A percentile compares a stretch with the other conserved stretches of the same genome.
phyloP scores from a whole-genome alignment of 192 early-diverging fungal species.

The Entrophospora sp. region DNA sequence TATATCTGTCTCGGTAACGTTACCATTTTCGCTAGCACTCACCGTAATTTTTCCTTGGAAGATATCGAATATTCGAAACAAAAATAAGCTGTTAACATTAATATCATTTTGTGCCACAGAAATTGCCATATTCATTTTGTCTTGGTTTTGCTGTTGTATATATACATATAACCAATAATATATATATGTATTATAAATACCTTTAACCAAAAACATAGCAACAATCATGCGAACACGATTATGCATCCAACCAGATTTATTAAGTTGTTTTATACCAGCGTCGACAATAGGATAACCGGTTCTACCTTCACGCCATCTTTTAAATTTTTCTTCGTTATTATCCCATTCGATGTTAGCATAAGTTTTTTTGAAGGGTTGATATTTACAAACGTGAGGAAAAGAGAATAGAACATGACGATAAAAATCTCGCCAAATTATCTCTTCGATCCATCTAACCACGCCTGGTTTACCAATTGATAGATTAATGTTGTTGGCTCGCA shows the following conservation, averaged over 20 bases:
- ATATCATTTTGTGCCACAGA: too few relatives aligned
- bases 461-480: conserved; percentile 43
- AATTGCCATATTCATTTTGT: too few relatives aligned
- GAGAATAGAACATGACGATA: conserved; percentile 48
- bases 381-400: conserved; percentile 51
- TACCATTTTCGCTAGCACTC: too few relatives aligned
- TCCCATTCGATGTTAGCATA: conserved; percentile 46
- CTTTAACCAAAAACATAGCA: conserved; percentile 37
- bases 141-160: too few relatives aligned
- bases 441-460: conserved; percentile 48
- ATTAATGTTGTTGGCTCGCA: conserved; percentile 36
- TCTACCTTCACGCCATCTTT: conserved; percentile 52
- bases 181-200: too few relatives aligned
- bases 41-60: too few relatives aligned
- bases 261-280: conserved; percentile 59
- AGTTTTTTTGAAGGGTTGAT: conserved; percentile 43
- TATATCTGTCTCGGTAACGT: too few relatives aligned
- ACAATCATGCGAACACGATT: conserved; percentile 56
- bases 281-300: conserved; percentile 62
- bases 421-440: conserved; percentile 60
- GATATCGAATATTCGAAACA: too few relatives aligned
- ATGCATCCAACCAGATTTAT: conserved; percentile 51
- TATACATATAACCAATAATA: too few relatives aligned
- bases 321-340: conserved; percentile 34
- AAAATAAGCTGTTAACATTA: too few relatives aligned